Conservation (phyloP, 371 early-diverging fungal species). For the Lichtheimia hyalospora region DNA sequence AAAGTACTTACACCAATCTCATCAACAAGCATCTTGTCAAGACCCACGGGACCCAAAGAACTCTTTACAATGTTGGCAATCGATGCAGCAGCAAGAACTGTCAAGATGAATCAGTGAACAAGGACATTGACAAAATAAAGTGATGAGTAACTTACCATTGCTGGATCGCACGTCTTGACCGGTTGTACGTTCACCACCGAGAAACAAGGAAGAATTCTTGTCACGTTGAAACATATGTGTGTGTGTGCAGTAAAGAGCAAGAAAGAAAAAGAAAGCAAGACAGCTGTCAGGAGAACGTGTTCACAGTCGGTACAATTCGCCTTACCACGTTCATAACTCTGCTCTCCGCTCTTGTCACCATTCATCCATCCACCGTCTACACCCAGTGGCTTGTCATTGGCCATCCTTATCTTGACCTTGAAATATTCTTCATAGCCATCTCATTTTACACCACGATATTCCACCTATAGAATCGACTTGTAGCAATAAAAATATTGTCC, state of each 20-base stretch:
- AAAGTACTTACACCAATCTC: conserved; percentile 89
- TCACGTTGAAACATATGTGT: conserved; percentile 37
- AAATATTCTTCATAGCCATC: no score
- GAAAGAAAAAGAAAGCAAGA: neutral
- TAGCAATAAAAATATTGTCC: no score
- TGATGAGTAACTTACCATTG: conserved; percentile 85
- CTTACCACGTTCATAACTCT: no score
- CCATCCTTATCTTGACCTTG: no score
- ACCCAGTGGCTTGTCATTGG: no score
- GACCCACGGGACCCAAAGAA: conserved; percentile 99
- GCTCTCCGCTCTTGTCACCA: no score
- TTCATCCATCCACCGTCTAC: no score
- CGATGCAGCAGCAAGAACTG: conserved; percentile 74
- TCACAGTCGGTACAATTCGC: no score
- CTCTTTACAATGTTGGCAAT: conserved; percentile 99
- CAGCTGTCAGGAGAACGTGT: no score
- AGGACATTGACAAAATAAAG: neutral
- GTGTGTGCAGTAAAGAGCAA: conserved; percentile 1
- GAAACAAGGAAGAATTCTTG: conserved; percentile 58
- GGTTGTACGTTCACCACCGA: conserved; percentile 90
- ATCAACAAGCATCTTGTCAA: conserved; percentile 99
- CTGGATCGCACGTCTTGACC: conserved; percentile 94
- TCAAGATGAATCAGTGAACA: neutral
- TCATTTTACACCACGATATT: no score
- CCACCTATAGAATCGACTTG: no score